Evolutionary conservation across 306 rosid species (phyloP).

Genomic region (Cicer cuneatum): DNA sequence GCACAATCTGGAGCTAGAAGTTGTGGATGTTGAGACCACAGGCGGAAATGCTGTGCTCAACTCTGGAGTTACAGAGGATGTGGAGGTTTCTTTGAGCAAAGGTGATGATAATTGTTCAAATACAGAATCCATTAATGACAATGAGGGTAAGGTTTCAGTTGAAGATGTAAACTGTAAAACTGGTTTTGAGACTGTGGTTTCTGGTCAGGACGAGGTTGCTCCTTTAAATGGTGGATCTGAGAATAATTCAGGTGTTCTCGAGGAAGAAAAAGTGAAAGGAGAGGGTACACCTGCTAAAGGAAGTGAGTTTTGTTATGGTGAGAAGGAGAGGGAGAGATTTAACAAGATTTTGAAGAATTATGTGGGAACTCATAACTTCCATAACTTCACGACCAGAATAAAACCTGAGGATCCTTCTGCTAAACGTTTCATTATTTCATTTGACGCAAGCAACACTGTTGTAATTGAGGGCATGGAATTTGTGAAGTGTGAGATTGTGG

Average conservation of each 20-base stretch:
- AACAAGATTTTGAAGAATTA: constrained; percentile 69
- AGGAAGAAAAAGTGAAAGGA: constrained; percentile 51
- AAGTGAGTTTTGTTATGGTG: constrained; percentile 65
- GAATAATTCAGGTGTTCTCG: constrained; percentile 35
- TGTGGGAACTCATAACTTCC: constrained; percentile 93
- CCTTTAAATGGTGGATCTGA: constrained; percentile 46
- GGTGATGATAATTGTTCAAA: constrained; percentile 32
- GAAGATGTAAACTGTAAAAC: constrained; percentile 46
- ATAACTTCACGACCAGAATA: constrained; percentile 93
- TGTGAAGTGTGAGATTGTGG: constrained; percentile 89
- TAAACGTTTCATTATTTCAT: constrained; percentile 72
- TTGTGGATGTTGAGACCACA: constrained; percentile 49
- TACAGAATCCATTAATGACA: constrained; percentile 43
- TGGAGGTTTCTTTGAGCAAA: constrained; percentile 42
- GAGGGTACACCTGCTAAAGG: constrained; percentile 47
- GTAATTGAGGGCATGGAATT: constrained; percentile 76
- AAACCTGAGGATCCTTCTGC: constrained; percentile 90
- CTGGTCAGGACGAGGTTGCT: constrained; percentile 37
- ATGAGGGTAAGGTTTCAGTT: constrained; percentile 40
- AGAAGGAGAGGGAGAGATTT: constrained; percentile 76
- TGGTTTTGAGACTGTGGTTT: constrained; percentile 41
- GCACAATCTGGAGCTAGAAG: constrained; percentile 55
- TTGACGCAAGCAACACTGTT: constrained; percentile 57
- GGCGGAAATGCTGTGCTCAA: constrained; percentile 37
- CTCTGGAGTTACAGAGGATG: constrained; percentile 46